phyloP scores from a whole-genome alignment of 78 protist genomes.

The Ministeria vibrans region DNA sequence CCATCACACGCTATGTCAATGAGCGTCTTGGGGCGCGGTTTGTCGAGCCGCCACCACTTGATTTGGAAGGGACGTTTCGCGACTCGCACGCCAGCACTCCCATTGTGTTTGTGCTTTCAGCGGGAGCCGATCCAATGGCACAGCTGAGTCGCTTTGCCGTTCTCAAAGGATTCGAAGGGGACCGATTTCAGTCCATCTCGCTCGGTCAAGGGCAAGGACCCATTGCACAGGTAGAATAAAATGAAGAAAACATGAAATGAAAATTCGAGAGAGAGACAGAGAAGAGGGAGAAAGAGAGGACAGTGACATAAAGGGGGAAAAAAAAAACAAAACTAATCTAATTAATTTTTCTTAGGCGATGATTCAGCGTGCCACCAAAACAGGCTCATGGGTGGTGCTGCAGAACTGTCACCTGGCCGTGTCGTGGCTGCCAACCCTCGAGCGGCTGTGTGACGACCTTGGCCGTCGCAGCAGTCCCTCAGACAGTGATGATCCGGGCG shows the following conservation, averaged over 20 bases:
- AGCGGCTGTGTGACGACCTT: not conserved
- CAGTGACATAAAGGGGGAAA: too few relatives aligned
- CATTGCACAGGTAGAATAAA: too few relatives aligned
- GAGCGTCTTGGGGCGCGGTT: constrained; percentile 45
- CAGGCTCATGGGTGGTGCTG: constrained; percentile 55
- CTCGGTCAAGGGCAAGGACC: constrained; percentile 60
- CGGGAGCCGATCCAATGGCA: constrained; percentile 77
- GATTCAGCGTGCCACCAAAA: constrained; percentile 25
- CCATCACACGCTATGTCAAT: not conserved
- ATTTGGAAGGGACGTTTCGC: constrained; percentile 45
- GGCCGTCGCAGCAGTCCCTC: too few relatives aligned
- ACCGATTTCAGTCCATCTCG: constrained; percentile 3
- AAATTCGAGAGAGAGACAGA: too few relatives aligned
- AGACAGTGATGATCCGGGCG: not conserved
- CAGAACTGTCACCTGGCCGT: constrained; percentile 79
- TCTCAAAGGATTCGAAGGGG: not conserved
- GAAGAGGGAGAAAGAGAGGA: too few relatives aligned
- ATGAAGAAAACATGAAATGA: too few relatives aligned
- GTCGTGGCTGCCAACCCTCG: constrained; percentile 57
- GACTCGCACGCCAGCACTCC: constrained; percentile 60
- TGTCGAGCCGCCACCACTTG: constrained; percentile 79
- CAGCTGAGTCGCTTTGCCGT: constrained; percentile 20
- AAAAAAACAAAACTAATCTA: too few relatives aligned
- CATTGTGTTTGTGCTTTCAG: constrained; percentile 71
- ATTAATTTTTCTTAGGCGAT: too few relatives aligned